Percentiles rank a stretch among this genome's conserved stretches.
Conservation (phyloP, 192 early-diverging fungal species). For the Chytriomyces sp. region DNA sequence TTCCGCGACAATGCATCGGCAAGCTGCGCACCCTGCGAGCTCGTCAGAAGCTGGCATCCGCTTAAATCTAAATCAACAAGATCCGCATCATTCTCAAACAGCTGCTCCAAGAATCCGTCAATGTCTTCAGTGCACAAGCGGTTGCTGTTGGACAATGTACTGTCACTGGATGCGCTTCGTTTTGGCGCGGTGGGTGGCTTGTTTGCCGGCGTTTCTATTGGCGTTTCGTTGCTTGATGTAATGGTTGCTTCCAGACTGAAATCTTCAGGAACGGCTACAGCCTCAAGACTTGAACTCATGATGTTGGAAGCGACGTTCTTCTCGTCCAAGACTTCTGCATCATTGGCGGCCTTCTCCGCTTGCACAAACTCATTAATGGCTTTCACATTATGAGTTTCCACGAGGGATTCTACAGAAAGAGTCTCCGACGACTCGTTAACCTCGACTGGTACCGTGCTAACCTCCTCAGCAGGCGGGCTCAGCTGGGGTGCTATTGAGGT, state of each 20-base stretch:
- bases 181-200: slow-evolving; percentile 1
- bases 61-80: slow-evolving; percentile 33
- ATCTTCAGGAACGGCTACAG: background rate
- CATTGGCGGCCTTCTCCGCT: too few relatives aligned
- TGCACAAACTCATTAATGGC: too few relatives aligned
- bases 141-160: too few relatives aligned
- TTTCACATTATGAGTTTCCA: too few relatives aligned
- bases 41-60: slow-evolving; percentile 35
- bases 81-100: slow-evolving; percentile 6
- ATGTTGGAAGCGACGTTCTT: too few relatives aligned
- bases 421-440: too few relatives aligned
- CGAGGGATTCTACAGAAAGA: too few relatives aligned
- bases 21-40: slow-evolving; percentile 11
- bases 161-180: background rate
- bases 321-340: too few relatives aligned
- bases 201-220: background rate
- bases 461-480: too few relatives aligned
- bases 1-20: slow-evolving; percentile 35
- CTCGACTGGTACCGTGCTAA: too few relatives aligned
- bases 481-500: too few relatives aligned
- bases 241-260: slow-evolving; percentile 20
- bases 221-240: background rate
- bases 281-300: too few relatives aligned
- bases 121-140: background rate
- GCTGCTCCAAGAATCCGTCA: slow-evolving; percentile 1